These are phyloP conservation scores for Parmales sp. DNA, from an alignment of 108 stramenopile species.

Conservation along the genomic window DNA sequence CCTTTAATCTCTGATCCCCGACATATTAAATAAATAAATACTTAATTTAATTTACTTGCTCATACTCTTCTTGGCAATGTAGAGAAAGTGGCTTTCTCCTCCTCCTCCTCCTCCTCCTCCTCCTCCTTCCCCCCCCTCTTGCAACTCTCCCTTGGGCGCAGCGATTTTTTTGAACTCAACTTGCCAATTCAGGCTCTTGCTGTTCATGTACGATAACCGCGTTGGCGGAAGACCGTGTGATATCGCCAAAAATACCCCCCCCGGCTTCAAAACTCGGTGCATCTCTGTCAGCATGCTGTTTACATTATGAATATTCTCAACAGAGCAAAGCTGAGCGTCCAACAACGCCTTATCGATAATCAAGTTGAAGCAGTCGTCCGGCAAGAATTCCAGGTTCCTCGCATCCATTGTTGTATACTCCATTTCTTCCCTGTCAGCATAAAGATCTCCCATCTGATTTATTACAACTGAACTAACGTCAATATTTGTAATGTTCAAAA, in stretches of 20 bases:
- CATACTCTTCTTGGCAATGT: not conserved
- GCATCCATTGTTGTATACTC: conserved; percentile 7
- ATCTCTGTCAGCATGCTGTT: not conserved
- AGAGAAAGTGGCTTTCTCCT: not conserved
- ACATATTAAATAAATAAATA: too few species aligned
- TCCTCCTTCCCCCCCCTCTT: not conserved
- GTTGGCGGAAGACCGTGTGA: conserved; percentile 4
- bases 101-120: not conserved
- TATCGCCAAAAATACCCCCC: not conserved
- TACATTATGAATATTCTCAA: too few species aligned
- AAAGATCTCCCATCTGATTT: not conserved
- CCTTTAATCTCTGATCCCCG: too few species aligned
- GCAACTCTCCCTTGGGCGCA: not conserved
- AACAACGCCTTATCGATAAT: conserved; percentile 11
- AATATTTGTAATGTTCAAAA: not conserved
- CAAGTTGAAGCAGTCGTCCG: not conserved
- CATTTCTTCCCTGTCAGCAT: conserved; percentile 2
- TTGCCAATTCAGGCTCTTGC: not conserved
- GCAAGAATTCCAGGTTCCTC: not conserved
- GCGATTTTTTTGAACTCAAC: not conserved
- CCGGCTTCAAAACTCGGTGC: conserved; percentile 5
- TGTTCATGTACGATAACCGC: not conserved
- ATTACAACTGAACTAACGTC: conserved; percentile 5
- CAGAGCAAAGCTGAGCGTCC: conserved; percentile 3
- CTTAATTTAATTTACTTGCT: too few species aligned